These are phyloP conservation scores for Taiozyma onychis DNA, from an alignment of 1,139 yeast species.

Conservation along the genomic window DNA sequence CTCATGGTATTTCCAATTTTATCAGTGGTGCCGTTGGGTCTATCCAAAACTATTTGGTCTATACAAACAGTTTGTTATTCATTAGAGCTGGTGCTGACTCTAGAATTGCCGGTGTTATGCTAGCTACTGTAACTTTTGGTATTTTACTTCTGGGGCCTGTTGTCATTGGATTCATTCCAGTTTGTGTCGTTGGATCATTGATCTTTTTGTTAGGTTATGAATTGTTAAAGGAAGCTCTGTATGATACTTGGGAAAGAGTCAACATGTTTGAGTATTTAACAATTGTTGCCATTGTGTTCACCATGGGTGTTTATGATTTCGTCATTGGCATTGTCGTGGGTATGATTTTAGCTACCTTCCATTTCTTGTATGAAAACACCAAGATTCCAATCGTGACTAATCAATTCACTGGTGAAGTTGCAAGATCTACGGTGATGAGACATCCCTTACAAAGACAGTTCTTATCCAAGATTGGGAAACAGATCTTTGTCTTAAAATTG, in stretches of 20 bases:
- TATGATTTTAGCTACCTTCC: slow-evolving; percentile 82
- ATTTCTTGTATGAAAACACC: slow-evolving; percentile 89
- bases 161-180: slow-evolving; percentile 90
- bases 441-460: slow-evolving; percentile 89
- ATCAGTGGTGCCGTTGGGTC: slow-evolving; percentile 81
- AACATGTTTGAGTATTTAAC: slow-evolving; percentile 77
- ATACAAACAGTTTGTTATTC: slow-evolving; percentile 87
- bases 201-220: slow-evolving; percentile 90
- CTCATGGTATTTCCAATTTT: slow-evolving; percentile 92
- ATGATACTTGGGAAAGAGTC: slow-evolving; percentile 78
- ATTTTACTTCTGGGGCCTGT: slow-evolving; percentile 88
- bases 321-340: slow-evolving; percentile 92
- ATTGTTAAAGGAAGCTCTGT: slow-evolving; percentile 75
- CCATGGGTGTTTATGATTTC: slow-evolving; percentile 95
- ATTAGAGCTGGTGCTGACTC: slow-evolving; percentile 94
- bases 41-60: slow-evolving; percentile 89
- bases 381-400: slow-evolving; percentile 78
- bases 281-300: slow-evolving; percentile 73
- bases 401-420: slow-evolving; percentile 80
- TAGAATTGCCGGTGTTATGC: slow-evolving; percentile 77
- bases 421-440: slow-evolving; percentile 87
- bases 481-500: slow-evolving; percentile 79
- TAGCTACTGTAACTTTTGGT: slow-evolving; percentile 73
- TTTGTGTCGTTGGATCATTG: slow-evolving; percentile 90
- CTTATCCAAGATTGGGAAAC: slow-evolving; percentile 80